A percentile compares a stretch with the other conserved stretches of the same genome.
These are phyloP conservation scores for Venturia pyrina DNA, from an alignment of 2,329 filamentous ascomycete species.

Conservation along the genomic window DNA sequence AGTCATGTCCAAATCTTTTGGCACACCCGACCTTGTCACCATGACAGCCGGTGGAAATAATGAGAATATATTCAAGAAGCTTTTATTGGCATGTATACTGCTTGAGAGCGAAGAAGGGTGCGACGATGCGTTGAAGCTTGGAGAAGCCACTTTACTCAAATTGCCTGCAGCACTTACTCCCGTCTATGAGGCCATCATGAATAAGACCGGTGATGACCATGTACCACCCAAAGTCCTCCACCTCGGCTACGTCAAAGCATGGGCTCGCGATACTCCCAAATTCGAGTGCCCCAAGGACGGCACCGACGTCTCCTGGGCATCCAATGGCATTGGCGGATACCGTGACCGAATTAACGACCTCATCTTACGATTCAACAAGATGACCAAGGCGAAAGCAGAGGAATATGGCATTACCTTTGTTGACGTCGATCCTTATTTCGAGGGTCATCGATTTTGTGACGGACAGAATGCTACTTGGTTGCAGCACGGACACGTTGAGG, in stretches of 20 bases:
- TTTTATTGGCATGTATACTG: neutral
- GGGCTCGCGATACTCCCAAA: neutral
- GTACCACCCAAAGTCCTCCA: neutral
- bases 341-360: conserved; percentile 5
- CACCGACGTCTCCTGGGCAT: neutral
- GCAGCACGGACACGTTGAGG: too few relatives aligned
- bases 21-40: conserved; percentile 2
- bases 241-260: conserved; percentile 1
- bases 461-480: conserved; percentile 4
- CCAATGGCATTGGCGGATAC: conserved; percentile 1
- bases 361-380: neutral
- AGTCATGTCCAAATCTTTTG: neutral
- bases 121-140: neutral
- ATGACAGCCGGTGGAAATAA: conserved; percentile 6
- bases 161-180: neutral
- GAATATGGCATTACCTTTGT: conserved; percentile 1
- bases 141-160: neutral
- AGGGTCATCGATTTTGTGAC: conserved; percentile 7
- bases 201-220: neutral
- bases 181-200: conserved; percentile 3
- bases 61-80: conserved; percentile 1
- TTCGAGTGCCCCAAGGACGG: conserved; percentile 2
- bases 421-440: neutral
- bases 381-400: neutral
- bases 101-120: neutral